phyloP scores from a whole-genome alignment of 2,329 filamentous ascomycete genomes.

The Akanthomyces lecanii region DNA sequence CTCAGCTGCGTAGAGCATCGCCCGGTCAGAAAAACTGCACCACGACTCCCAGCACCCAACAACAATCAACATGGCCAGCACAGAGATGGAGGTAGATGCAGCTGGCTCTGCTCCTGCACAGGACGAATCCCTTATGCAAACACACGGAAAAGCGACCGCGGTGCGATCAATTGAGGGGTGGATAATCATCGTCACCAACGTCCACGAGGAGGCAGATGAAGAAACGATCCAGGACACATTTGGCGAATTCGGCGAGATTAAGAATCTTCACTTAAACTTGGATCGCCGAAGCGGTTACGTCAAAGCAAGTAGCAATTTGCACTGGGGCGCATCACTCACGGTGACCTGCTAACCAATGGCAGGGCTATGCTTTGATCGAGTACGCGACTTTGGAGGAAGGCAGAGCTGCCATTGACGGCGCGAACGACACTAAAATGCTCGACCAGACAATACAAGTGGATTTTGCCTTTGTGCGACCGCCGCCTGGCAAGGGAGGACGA shows the following conservation, averaged over 20 bases:
- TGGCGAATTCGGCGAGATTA: conserved; percentile 80
- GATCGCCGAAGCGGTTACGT: conserved; percentile 81
- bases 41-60: not conserved
- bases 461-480: conserved; percentile 80
- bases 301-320: conserved; percentile 52
- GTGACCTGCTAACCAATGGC: not conserved
- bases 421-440: conserved; percentile 71
- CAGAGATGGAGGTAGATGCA: conserved; percentile 56
- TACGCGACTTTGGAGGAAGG: conserved; percentile 76
- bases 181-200: conserved; percentile 83
- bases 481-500: conserved; percentile 48
- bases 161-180: conserved; percentile 86
- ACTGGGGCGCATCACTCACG: too few species aligned
- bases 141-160: conserved; percentile 68
- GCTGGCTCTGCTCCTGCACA: conserved; percentile 37
- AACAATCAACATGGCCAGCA: conserved; percentile 44
- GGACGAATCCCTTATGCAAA: conserved; percentile 64
- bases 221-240: conserved; percentile 79
- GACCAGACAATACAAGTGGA: conserved; percentile 79
- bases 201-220: conserved; percentile 82
- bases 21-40: not conserved
- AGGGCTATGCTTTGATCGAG: conserved; percentile 85
- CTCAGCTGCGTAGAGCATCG: not conserved
- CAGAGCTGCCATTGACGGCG: conserved; percentile 74
- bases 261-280: conserved; percentile 80